Base-by-base conservation (phyloP, 225 moss, liverwort and hornwort genomes). In the Physcomitrium patens region DNA sequence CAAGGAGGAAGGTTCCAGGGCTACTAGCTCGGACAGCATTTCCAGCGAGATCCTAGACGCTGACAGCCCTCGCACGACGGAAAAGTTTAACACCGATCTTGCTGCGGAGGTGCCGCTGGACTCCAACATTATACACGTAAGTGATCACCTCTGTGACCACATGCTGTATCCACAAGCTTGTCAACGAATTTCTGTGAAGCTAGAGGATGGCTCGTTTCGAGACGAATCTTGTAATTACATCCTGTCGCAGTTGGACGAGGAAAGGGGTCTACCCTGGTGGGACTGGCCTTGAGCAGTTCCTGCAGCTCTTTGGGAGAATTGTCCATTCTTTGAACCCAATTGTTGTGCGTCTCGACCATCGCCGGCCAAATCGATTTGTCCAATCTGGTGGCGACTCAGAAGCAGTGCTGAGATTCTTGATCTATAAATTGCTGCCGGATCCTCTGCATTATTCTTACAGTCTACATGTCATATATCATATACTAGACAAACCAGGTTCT, bases 21-120 rank as follows among this genome's bases (percentile, higher is more conserved):
- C 89, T 44, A 85, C 88, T 48, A 88, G 92, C 81, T 90, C 92
- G 26, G 88, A 88, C 72, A 92, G 90, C 88, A 83, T 87, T 70
- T 88, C 92, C 15, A 92, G 92, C 51, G 92, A 92, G 62, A 88
- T 90, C 31, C 68, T 92, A 74, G 88, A 92, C 63, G 90, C 92
- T 0, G 92, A 92, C 63, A 92, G 92, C 77, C 90, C 92, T 22
- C 88, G 86, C 27, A 86, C 92, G 60, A 92, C 84, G 72, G 92
- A 87, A 58, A 79, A 86, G 77, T 70, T 59, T 28, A 66, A 20
- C 58, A 18, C 65, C 10, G 11, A 43, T 63, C 12, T 11, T 4
- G 31, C 73, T 13, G 48, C 43, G 13, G 77, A 59, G 8, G 46
- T 62, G 17, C 56, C 65, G 26, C 26, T 71, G 64, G 89, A 87